phyloP scores from a whole-genome alignment of 768 basidiomycete species.

The Scleroderma citrinum region DNA sequence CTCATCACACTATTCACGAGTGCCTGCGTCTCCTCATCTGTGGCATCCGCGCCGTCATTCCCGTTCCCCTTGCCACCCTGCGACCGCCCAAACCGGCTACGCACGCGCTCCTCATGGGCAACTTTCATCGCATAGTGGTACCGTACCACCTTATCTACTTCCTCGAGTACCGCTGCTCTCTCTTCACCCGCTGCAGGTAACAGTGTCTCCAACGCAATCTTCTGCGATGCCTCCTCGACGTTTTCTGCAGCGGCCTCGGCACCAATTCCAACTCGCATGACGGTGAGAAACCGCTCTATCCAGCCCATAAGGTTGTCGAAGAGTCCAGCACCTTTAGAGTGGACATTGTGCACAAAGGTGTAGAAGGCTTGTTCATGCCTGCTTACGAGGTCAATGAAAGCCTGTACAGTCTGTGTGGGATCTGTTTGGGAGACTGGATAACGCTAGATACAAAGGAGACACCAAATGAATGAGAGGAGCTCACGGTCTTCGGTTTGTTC shows the following conservation, averaged over 20 bases:
- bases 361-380: conserved; percentile 97
- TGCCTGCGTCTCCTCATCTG: conserved; percentile 74
- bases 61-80: conserved; percentile 28
- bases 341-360: conserved; percentile 96
- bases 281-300: conserved; percentile 92
- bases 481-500: conserved; percentile 85
- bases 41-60: conserved; percentile 53
- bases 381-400: conserved; percentile 88
- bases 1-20: conserved; percentile 77
- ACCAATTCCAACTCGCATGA: conserved; percentile 85
- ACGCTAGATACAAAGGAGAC: neutral
- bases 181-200: conserved; percentile 79
- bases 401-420: conserved; percentile 80
- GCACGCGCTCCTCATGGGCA: conserved; percentile 84
- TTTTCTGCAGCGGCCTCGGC: conserved; percentile 13
- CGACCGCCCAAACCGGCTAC: conserved; percentile 72
- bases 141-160: conserved; percentile 83
- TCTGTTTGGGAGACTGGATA: conserved; percentile 72
- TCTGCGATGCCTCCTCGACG: conserved; percentile 2
- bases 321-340: conserved; percentile 90
- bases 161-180: conserved; percentile 68
- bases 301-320: conserved; percentile 94
- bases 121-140: conserved; percentile 96
- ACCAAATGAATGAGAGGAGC: conserved; percentile 23
- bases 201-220: conserved; percentile 80